Conservation (phyloP, 2,329 filamentous ascomycete species). For the Clonostachys sp. region DNA sequence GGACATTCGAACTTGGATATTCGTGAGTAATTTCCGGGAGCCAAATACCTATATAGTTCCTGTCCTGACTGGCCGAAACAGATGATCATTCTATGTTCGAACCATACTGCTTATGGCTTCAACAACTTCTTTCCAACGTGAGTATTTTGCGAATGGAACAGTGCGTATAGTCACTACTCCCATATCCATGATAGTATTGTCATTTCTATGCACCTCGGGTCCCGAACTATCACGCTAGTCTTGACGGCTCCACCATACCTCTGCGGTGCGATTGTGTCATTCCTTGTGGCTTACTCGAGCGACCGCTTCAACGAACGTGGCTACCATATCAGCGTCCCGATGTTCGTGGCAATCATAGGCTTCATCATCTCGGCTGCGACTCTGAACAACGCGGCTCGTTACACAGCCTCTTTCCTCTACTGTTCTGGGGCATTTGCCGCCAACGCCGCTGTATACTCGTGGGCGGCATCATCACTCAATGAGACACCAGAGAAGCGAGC, state of each 20-base stretch:
- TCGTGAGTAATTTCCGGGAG: slow-evolving; percentile 6
- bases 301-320: slow-evolving; percentile 57
- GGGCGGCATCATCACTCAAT: slow-evolving; percentile 9
- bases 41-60: too few species aligned
- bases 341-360: slow-evolving; percentile 47
- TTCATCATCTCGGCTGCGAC: slow-evolving; percentile 58
- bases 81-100: slow-evolving; percentile 1
- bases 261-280: slow-evolving; percentile 46
- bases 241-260: slow-evolving; percentile 55
- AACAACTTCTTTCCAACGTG: slow-evolving; percentile 28
- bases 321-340: slow-evolving; percentile 51
- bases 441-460: slow-evolving; percentile 10
- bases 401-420: slow-evolving; percentile 10
- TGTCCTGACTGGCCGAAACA: too few species aligned
- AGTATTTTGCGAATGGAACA: too few species aligned
- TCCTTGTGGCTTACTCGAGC: slow-evolving; percentile 54
- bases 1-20: slow-evolving; percentile 15
- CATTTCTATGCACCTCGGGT: slow-evolving; percentile 48
- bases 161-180: neutral
- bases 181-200: slow-evolving; percentile 34
- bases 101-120: slow-evolving; percentile 19
- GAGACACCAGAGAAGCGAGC: slow-evolving; percentile 16
- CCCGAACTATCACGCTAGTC: slow-evolving; percentile 44
- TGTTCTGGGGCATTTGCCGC: slow-evolving; percentile 8
- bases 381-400: slow-evolving; percentile 40